Evolutionary conservation across 2,329 filamentous ascomycete species (phyloP).

Genomic region (Paracorniculantispora psalliotae): DNA sequence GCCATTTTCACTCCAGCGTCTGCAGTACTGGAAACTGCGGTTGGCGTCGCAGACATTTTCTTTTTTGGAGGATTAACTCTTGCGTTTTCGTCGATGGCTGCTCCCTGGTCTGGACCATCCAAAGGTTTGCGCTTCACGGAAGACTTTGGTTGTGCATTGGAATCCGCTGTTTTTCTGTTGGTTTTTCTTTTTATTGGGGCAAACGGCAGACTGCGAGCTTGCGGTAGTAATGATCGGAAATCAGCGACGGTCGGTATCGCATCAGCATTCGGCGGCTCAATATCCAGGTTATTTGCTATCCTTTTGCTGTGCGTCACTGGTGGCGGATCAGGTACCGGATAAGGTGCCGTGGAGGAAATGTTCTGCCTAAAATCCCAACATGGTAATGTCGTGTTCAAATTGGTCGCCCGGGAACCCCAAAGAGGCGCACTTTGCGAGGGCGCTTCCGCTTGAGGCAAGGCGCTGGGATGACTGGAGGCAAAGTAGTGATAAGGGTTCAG

Average conservation of each 20-base stretch:
- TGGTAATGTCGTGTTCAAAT: no score
- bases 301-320: no score
- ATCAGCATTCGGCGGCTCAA: neutral
- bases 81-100: neutral
- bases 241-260: constrained; percentile 2
- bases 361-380: neutral
- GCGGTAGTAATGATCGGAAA: constrained; percentile 21
- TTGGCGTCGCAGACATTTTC: neutral
- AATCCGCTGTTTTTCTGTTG: neutral
- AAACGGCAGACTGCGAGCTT: constrained; percentile 9
- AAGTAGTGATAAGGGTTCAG: constrained; percentile 9
- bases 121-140: neutral
- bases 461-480: neutral
- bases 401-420: no score
- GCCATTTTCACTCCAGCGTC: no score
- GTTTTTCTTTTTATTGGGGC: neutral
- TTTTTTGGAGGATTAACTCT: neutral
- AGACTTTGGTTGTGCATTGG: neutral
- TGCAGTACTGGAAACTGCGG: no score
- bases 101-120: neutral
- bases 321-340: no score
- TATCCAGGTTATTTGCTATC: neutral
- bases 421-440: neutral
- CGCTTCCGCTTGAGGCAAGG: neutral
- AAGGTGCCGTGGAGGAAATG: no score